Evolutionary conservation across 352 stramenopile genomes (phyloP), one percentile per base, ranked within the genome.

Genomic region (Phytophthora constricta): DNA sequence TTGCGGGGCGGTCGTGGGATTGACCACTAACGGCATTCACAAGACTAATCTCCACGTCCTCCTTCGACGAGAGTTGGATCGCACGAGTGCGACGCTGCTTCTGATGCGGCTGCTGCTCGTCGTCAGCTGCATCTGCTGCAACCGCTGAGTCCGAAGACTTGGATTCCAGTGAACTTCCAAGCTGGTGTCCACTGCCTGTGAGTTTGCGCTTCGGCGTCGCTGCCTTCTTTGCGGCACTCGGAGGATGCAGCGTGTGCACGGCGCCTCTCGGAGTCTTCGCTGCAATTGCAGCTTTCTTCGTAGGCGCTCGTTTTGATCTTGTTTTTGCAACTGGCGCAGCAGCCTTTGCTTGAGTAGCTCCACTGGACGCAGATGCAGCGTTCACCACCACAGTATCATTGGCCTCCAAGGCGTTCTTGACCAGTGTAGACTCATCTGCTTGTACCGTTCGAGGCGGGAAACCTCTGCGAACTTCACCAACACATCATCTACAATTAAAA

Each of bases 351-450:
- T 50, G 25, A 28, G 26, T 26, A 25, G 22, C 58, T 27, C 56
- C 58, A 48, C 48, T 62, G 1, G 42, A 16, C 3, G 41, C 20
- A 11, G 58, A 56, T 28, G 23, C 54, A 20, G 59, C 61, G 43
- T 60, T 78, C 2, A 95, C 76, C 11, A 92, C 77, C n/a, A 95
- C 72, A 0, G 83, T 89, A 53, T 92, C 83, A 50, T 95, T 95
- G 39, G 82, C 71, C 23, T 76, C 68, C 19, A 95, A 82, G 8
- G 79, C 70, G 50, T 39, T 62, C 59, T 90, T 77, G 17, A 95
- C 71, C 3, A 73, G 53, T 28, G 74, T 74, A 2, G 70, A 71
- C 17, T 33, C 47, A 1, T 76, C 47, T 43, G 80, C 82, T 57
- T 79, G 68, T 2, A 91, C 47, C 3, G 59, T 43, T 20, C 66